Base-by-base conservation (phyloP, 192 early-diverging fungal genomes). In the Backusella tuberculispora region DNA sequence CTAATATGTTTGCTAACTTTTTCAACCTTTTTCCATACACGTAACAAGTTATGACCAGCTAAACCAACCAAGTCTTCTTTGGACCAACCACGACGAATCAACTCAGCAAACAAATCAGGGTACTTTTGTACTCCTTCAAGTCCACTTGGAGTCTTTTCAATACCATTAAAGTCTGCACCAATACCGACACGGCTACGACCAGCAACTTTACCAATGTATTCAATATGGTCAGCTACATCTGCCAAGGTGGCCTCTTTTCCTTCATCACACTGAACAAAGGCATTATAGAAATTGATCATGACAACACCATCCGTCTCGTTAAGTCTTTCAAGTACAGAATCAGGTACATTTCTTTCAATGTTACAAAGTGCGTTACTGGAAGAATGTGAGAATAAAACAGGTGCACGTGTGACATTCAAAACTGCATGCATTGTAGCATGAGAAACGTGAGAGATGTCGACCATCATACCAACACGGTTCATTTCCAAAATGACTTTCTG, bases 401-500 rank as follows among this genome's bases (percentile, higher is more conserved):
- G 91, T 6, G 91, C 91, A 6, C 44, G 44, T 6, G 87, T 84
- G 37, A 79, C 71, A 40, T 76, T 45, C 24, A 90, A 71, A 8
- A 84, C 87, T 65, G 88, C 83, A 29, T 85, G 77, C 88, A 91
- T 91, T 7, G 84, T 84, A 21, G 87, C 74, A 45, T 83, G 84
- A 15, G 88, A 80, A n/a, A 92, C 90, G 72, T 92, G 90, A 64
- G 78, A 84, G 44, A 91, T 73, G 69, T 92, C 91, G 14, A 92
- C 89, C 81, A 91, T 78, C 91, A 92, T 90, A 15, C 91, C 91
- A 34, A 92, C 60, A 2, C 90, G 74, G 80, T 92, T 92, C 91
- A 91, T 91, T 73, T 92, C 91, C 13, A 53, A 43, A 34, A 91
- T 75, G n/a, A 91, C 80, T 29, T 72, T 66, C 19, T 79, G 69